These are phyloP conservation scores for Erythrophleum ivorense DNA, from an alignment of 331 rosid species.

Conservation along the genomic window DNA sequence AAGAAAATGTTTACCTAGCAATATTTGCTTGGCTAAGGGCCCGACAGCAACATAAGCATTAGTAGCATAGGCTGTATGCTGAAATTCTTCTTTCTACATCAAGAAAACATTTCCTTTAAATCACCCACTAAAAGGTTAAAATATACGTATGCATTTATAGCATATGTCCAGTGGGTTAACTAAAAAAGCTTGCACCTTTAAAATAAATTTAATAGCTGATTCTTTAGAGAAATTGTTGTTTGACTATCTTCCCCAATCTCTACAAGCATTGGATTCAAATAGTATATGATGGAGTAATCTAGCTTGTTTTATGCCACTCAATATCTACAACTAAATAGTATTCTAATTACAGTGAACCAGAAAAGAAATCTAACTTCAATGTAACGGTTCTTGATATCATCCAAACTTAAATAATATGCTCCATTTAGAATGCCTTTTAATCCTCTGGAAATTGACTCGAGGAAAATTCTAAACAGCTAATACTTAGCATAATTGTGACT, in stretches of 20 bases:
- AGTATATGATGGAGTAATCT: neutral
- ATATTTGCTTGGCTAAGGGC: constrained; percentile 71
- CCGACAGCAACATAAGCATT: constrained; percentile 82
- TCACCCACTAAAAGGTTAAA: constrained; percentile 30
- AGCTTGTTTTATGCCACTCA: constrained; percentile 13
- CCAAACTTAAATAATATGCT: neutral
- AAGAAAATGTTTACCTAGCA: constrained; percentile 65
- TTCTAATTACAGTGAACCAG: constrained; percentile 22
- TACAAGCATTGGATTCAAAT: neutral
- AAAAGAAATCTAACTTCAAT: neutral
- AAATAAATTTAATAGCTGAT: constrained; percentile 1
- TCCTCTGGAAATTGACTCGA: neutral
- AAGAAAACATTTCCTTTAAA: constrained; percentile 38
- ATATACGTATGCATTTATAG: constrained; percentile 25
- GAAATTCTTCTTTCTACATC: constrained; percentile 93
- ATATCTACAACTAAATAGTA: neutral
- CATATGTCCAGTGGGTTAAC: constrained; percentile 18
- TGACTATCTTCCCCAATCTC: constrained; percentile 12
- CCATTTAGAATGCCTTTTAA: neutral
- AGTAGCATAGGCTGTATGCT: constrained; percentile 91
- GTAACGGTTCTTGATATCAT: neutral
- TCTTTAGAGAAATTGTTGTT: constrained; percentile 7
- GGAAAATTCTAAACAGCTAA: constrained; percentile 25
- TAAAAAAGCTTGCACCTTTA: neutral
- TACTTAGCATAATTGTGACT: no score